These are phyloP conservation scores for Phanerochaete carnosa DNA, from an alignment of 768 basidiomycete species.

Conservation along the genomic window DNA sequence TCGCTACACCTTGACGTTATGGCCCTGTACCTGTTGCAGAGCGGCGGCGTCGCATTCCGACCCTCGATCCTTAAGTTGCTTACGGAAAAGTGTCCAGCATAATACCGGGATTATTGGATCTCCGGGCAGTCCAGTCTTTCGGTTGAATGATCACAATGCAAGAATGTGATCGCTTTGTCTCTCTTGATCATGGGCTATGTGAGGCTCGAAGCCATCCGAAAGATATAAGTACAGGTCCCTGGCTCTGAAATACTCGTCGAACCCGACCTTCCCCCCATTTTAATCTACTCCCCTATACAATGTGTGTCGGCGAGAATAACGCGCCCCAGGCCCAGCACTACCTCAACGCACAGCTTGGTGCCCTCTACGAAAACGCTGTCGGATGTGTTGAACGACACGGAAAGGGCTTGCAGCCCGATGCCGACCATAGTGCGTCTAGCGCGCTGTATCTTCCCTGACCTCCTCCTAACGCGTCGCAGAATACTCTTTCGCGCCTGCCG, in stretches of 20 bases:
- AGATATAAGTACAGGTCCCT: neutral
- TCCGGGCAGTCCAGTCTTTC: conserved; percentile 1
- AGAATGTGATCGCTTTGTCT: neutral
- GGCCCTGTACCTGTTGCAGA: too few relatives aligned
- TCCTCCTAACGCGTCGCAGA: neutral
- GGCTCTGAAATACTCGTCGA: neutral
- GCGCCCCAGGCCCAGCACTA: conserved; percentile 22
- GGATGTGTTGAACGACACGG: conserved; percentile 16
- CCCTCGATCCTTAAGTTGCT: too few relatives aligned
- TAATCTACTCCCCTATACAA: neutral
- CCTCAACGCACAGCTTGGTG: conserved; percentile 22
- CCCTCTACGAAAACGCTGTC: conserved; percentile 19
- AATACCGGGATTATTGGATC: neutral
- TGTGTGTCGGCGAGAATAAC: conserved; percentile 25
- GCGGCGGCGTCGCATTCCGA: too few relatives aligned
- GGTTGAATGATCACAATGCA: neutral
- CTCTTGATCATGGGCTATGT: conserved; percentile 6
- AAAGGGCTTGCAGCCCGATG: conserved; percentile 11
- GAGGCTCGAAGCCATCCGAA: conserved; percentile 1
- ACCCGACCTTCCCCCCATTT: neutral
- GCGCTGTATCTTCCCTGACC: neutral
- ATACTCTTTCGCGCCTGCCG: conserved; percentile 16
- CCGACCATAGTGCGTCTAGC: conserved; percentile 17
- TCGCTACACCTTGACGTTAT: too few relatives aligned
- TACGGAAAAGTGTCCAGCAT: neutral